These are phyloP conservation scores for Rhizopus sp. DNA, from an alignment of 371 early-diverging fungal genomes.

Conservation along the genomic window DNA sequence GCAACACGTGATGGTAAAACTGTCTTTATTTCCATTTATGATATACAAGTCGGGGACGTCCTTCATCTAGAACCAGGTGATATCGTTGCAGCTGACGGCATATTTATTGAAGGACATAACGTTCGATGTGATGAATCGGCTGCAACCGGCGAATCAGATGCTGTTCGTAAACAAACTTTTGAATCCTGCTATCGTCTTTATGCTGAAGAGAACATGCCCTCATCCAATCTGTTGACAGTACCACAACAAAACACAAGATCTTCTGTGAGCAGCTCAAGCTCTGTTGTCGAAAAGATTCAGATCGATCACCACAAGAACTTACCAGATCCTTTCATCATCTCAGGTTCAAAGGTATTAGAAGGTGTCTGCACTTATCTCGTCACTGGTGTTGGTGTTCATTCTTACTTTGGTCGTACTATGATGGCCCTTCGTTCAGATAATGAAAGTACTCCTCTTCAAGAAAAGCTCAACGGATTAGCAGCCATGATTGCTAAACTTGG, in stretches of 20 bases:
- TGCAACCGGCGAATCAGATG: constrained; percentile 91
- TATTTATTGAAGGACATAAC: constrained; percentile 82
- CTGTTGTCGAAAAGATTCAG: constrained; percentile 5
- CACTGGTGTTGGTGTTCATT: constrained; percentile 70
- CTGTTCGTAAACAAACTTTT: constrained; percentile 60
- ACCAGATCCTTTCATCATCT: constrained; percentile 75
- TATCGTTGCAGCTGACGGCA: constrained; percentile 88
- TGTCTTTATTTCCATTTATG: constrained; percentile 78
- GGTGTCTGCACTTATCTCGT: constrained; percentile 80
- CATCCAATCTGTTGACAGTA: not conserved
- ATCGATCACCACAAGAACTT: constrained; percentile 17
- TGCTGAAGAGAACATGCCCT: constrained; percentile 7
- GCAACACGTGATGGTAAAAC: constrained; percentile 76
- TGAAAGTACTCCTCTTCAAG: constrained; percentile 75
- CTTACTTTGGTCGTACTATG: constrained; percentile 79
- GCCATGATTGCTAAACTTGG: constrained; percentile 76
- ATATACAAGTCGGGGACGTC: constrained; percentile 89
- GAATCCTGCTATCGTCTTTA: constrained; percentile 28
- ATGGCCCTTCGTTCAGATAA: constrained; percentile 66
- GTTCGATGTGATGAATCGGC: constrained; percentile 89
- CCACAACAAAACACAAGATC: constrained; percentile 1
- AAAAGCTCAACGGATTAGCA: constrained; percentile 67
- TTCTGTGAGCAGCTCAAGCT: constrained; percentile 4
- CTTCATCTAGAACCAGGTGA: constrained; percentile 92
- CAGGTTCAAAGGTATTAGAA: constrained; percentile 76